Percentiles rank a stretch among this genome's conserved stretches.
Conservation (phyloP, 805 yeast species). For the Candida boleticola region DNA sequence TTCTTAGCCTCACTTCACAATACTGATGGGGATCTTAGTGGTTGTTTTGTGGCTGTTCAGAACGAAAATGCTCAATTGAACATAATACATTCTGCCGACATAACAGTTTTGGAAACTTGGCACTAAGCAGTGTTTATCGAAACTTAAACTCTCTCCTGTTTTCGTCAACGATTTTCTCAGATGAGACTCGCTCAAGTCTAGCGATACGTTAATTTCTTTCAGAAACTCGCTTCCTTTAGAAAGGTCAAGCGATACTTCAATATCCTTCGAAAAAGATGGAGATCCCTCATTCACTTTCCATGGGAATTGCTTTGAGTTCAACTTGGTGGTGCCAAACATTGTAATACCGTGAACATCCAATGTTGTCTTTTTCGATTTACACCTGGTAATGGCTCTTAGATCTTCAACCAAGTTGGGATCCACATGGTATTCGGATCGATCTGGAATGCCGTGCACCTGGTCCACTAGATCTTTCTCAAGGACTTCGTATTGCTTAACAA, state of each 20-base stretch:
- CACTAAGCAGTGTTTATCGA: conserved; percentile 1
- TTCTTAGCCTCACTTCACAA: not conserved
- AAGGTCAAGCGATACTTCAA: not conserved
- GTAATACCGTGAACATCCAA: not conserved
- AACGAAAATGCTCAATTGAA: not conserved
- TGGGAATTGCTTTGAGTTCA: not conserved
- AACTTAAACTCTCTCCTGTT: not conserved
- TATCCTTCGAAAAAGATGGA: not conserved
- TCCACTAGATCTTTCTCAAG: not conserved
- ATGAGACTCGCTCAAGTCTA: no score
- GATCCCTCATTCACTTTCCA: not conserved
- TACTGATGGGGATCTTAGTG: not conserved
- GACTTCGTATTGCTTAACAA: not conserved
- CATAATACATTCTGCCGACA: not conserved
- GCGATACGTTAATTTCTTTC: not conserved
- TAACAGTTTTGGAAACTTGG: conserved; percentile 3
- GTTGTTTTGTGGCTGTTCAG: not conserved
- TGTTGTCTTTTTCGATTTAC: not conserved
- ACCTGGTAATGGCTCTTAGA: not conserved
- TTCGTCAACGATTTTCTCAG: not conserved
- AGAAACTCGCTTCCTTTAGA: not conserved
- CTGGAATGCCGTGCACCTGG: not conserved
- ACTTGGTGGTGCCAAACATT: not conserved
- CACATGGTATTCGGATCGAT: not conserved
- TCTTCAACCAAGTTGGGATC: conserved; percentile 1